A percentile compares a stretch with the other conserved stretches of the same genome.
phyloP scores from a whole-genome alignment of 2,329 filamentous ascomycete species.

The Diaporthe sp. region DNA sequence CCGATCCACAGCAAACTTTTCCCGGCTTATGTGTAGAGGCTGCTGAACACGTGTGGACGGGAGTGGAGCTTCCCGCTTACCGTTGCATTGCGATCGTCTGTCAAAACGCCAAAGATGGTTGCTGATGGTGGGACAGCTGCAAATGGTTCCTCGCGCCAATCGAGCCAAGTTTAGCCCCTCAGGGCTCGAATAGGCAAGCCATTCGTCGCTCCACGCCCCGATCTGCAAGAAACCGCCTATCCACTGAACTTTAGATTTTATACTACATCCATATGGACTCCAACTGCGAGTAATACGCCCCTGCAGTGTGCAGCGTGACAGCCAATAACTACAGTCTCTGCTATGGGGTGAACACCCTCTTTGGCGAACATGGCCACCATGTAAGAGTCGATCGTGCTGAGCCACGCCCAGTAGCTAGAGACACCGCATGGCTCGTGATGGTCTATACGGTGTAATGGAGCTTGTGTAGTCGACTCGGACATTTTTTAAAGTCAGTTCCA shows the following conservation, averaged over 20 bases:
- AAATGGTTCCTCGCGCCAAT: neutral
- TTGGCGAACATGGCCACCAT: neutral
- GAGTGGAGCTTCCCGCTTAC: neutral
- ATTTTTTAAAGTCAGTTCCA: neutral
- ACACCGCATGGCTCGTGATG: neutral
- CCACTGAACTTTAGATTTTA: neutral
- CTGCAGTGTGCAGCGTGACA: slow-evolving; percentile 2
- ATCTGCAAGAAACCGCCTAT: neutral
- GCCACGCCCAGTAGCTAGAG: neutral
- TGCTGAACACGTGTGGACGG: neutral
- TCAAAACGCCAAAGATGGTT: neutral
- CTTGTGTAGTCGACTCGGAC: neutral
- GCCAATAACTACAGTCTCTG: neutral
- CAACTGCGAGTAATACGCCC: neutral
- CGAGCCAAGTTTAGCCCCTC: neutral
- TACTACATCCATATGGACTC: neutral
- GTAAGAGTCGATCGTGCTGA: neutral
- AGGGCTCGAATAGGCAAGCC: neutral
- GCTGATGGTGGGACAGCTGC: neutral
- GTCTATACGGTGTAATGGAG: neutral
- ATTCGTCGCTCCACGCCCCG: neutral
- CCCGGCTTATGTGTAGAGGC: neutral
- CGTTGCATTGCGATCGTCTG: slow-evolving; percentile 12
- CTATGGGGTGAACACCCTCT: neutral
- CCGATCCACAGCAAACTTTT: neutral